Percentiles rank a stretch among this genome's conserved stretches.
Conservation (phyloP, 2,329 filamentous ascomycete species). For the Venturia asperata region DNA sequence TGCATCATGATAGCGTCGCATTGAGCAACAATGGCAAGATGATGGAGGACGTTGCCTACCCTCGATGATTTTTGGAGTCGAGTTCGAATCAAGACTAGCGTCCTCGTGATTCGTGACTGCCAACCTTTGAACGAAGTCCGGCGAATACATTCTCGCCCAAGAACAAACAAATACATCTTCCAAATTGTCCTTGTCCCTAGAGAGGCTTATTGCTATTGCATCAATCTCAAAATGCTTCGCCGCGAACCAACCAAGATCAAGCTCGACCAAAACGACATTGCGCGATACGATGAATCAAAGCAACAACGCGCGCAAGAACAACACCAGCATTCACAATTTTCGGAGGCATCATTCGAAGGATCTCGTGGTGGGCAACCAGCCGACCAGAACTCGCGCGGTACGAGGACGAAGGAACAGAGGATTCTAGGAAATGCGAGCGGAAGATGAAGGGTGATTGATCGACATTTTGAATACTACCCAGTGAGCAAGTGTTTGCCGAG, state of each 20-base stretch:
- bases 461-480: neutral
- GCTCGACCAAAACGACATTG: conserved; percentile 9
- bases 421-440: conserved; percentile 1
- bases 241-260: conserved; percentile 11
- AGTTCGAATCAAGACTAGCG: neutral
- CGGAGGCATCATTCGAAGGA: neutral
- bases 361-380: neutral
- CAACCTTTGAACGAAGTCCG: too few species aligned
- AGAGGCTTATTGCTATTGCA: neutral
- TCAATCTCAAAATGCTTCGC: conserved; percentile 2
- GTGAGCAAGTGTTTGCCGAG: neutral
- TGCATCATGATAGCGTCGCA: conserved; percentile 12
- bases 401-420: conserved; percentile 11
- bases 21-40: conserved; percentile 8
- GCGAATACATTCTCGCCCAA: neutral
- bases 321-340: neutral
- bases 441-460: neutral
- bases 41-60: neutral
- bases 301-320: neutral
- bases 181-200: neutral
- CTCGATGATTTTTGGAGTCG: neutral
- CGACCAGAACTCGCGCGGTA: neutral
- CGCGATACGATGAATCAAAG: conserved; percentile 12
- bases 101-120: neutral
- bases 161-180: neutral